A percentile compares a stretch with the other conserved stretches of the same genome.
These are phyloP conservation scores for Aspergillus sp. DNA, from an alignment of 2,329 filamentous ascomycete species.

Conservation along the genomic window DNA sequence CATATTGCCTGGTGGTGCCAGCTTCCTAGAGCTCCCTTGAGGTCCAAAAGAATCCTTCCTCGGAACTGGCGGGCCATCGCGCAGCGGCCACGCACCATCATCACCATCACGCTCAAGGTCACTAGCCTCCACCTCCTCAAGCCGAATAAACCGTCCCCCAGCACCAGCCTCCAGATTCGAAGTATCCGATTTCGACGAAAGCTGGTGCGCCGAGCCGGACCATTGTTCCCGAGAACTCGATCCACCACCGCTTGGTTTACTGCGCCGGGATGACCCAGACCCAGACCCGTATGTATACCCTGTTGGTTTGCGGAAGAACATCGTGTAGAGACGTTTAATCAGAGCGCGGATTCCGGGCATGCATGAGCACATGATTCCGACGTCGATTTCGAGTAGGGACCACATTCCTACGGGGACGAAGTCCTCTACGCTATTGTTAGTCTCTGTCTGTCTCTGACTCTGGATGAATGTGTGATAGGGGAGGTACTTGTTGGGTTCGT, in stretches of 20 bases:
- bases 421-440: neutral
- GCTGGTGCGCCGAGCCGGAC: neutral
- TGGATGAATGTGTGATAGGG: too few relatives aligned
- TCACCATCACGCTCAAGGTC: too few relatives aligned
- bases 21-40: too few relatives aligned
- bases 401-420: constrained; percentile 5
- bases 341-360: constrained; percentile 1
- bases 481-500: constrained; percentile 3
- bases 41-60: too few relatives aligned
- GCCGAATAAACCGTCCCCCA: neutral
- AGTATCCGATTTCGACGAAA: neutral
- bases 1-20: too few relatives aligned
- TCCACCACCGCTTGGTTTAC: neutral
- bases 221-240: neutral
- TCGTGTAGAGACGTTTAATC: neutral
- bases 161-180: neutral
- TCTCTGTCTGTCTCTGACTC: too few relatives aligned
- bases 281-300: neutral
- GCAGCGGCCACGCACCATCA: neutral
- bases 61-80: neutral
- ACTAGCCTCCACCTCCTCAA: neutral
- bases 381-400: neutral
- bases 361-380: constrained; percentile 4
- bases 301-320: neutral
- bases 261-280: neutral